phyloP scores from a whole-genome alignment of 805 yeast genomes.

The Wickerhamomyces subpelliculosus region DNA sequence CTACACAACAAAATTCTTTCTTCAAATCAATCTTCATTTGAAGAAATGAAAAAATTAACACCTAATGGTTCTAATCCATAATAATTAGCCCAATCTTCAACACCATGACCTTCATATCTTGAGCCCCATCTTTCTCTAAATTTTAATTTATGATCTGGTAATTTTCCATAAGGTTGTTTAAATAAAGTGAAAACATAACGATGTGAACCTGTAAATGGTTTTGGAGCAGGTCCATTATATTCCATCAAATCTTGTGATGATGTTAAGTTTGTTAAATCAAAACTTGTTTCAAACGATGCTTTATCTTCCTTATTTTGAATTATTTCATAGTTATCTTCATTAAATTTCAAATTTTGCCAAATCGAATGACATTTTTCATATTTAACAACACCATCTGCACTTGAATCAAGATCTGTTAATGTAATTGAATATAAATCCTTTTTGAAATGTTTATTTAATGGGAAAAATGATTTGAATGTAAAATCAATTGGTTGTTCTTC shows the following conservation, averaged over 20 bases:
- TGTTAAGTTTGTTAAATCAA: neutral
- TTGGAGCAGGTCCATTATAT: conserved; percentile 13
- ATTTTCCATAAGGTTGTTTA: conserved; percentile 12
- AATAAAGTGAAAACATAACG: conserved; percentile 13
- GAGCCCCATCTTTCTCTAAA: conserved; percentile 20
- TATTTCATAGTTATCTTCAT: conserved; percentile 2
- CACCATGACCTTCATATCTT: conserved; percentile 10
- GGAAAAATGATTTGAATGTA: conserved; percentile 10
- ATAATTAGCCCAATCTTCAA: conserved; percentile 16
- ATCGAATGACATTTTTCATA: conserved; percentile 12
- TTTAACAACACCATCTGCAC: too few species aligned
- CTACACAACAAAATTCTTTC: too few species aligned
- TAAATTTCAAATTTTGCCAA: conserved; percentile 13
- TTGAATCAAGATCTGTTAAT: conserved; percentile 11
- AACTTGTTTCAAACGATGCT: neutral
- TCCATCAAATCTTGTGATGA: neutral
- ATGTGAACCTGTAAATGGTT: conserved; percentile 9
- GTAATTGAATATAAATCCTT: conserved; percentile 8
- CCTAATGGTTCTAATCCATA: conserved; percentile 15
- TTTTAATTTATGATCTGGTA: conserved; percentile 11
- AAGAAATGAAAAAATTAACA: conserved; percentile 13
- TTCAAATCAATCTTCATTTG: conserved; percentile 10
- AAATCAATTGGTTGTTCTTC: conserved; percentile 8
- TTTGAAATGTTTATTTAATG: conserved; percentile 2
- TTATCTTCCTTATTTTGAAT: neutral